Base-by-base conservation (phyloP, 2,329 filamentous ascomycete genomes). In the Akanthomyces muscarius region DNA sequence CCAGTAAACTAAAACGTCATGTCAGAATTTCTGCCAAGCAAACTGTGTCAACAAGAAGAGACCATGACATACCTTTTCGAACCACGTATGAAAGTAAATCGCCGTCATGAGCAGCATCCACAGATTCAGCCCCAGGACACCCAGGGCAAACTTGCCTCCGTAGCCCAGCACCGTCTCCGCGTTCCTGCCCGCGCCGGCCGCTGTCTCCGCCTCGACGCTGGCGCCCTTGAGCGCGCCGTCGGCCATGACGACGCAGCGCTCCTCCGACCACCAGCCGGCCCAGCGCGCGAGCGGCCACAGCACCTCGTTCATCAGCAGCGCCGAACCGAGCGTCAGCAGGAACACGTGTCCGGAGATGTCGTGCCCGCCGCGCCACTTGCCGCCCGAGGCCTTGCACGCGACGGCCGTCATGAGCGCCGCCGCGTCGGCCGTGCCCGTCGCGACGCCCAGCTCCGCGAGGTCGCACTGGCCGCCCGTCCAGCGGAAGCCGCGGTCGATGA, bases 21-120 rank as follows among this genome's bases (percentile, higher is more conserved):
- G 67, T 75, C 63, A 75, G 71, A 60, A 58, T 56, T 13, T n/a
- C 36, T 2, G 11, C 3, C 11, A 14, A 2, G 0, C 7, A 36
- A 36, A 4, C 36, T 25, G 16, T 6, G 18, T 16, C 7, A 13
- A 7, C 18, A 21, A 4, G 23, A 61, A 36, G 47, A 25, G 30
- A 6, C 5, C 25, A 3, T 5, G n/a, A 73, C 82, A 71, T 70
- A 90, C 89, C 89, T 98, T 99, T 80, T 99, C 95, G 70, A 96
- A 88, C 93, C 94, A 98, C 0, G 95, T 99, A 76, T 99, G 95
- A 72, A 99, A 99, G 81, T 94, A 99, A 45, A 96, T 93, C 3
- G 93, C 93, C 47, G 95, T 99, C 95, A 99, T 99, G 65, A 98
- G 81, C 73, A 99, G 76, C 95, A 99, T 99, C 91, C 95, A 98